Evolutionary conservation across 2,329 filamentous ascomycete genomes (phyloP), one percentile per base, ranked within the genome.

Genomic region (Diplodia mutila): DNA sequence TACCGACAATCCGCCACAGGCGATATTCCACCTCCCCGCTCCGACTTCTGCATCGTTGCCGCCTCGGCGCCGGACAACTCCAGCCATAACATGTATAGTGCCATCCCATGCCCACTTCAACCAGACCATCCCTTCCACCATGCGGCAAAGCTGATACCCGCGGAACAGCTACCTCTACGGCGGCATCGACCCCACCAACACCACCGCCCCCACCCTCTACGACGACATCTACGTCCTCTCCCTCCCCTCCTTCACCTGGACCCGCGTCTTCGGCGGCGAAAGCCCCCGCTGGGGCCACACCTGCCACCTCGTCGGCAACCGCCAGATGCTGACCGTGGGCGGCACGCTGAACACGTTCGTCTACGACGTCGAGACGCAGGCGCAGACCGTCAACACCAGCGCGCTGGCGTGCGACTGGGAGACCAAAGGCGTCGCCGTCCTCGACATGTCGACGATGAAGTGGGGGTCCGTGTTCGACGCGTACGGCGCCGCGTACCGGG

Each of bases 161-260:
- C 11, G 11, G 8, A 37, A 37, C 34, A 69, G 65, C 37, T 77
- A 75, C 39, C 46, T 86, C 54, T 85, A 85, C 66, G 84, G 84
- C 18, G 84, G 84, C 7, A 76, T 75, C 34, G 75, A 82, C 67
- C 73, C 73, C 8, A 79, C 73, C 18, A 70, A 75, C 14, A 68
- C 73, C 8, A 69, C 71, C 23, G 70, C 69, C 14, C 68, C 73
- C 8, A 69, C 70, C 23, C 70, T 69, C 21, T 77, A 74, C 27
- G 83, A 85, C 65, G 82, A 84, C 49, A 73, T 83, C 9, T 82
- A 80, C 63, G 76, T 83, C 8, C 75, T 85, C 1, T 81, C 80
- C 0, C 57, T 85, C 2, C 82, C 82, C 0, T 80, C 82, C 0
- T 85, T 84, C 68, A 78, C 70, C 4, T 84, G 83, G 82, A 77